A percentile compares a stretch with the other conserved stretches of the same genome.
phyloP scores from a whole-genome alignment of 139 green algal species.

The Chlorella sp. region DNA sequence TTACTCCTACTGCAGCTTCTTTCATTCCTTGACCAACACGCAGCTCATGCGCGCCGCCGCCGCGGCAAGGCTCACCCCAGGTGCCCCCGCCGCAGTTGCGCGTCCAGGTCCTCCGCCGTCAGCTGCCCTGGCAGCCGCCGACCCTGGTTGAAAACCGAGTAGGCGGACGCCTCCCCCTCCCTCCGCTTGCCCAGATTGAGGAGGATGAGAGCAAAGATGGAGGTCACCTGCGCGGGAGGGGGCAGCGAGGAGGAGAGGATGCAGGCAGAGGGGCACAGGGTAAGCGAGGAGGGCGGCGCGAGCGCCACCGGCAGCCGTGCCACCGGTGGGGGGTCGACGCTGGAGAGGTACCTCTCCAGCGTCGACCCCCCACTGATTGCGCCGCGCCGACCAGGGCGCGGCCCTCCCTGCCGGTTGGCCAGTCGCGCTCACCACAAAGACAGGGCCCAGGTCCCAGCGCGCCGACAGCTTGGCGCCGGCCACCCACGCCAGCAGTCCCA shows the following conservation, averaged over 20 bases:
- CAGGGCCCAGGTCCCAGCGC: slow-evolving; percentile 23
- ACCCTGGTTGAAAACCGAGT: slow-evolving; percentile 57
- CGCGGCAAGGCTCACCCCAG: slow-evolving; percentile 13
- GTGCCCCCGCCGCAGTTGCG: slow-evolving; percentile 36
- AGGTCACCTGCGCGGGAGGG: slow-evolving; percentile 28
- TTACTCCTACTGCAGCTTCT: no score
- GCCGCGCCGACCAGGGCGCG: not conserved
- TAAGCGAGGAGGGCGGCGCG: no score
- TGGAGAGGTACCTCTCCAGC: no score
- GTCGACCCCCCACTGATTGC: no score
- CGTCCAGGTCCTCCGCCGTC: slow-evolving; percentile 54
- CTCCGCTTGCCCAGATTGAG: slow-evolving; percentile 50
- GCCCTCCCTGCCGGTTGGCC: no score
- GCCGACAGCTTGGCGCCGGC: slow-evolving; percentile 25
- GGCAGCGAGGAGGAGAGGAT: slow-evolving; percentile 5
- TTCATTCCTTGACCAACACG: not conserved
- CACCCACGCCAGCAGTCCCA: slow-evolving; percentile 41
- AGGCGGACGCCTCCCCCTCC: slow-evolving; percentile 46
- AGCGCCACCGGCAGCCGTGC: no score
- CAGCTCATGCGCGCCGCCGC: slow-evolving; percentile 4
- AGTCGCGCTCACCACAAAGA: slow-evolving; percentile 39
- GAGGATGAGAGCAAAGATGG: slow-evolving; percentile 49
- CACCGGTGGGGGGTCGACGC: no score
- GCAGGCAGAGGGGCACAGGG: not conserved
- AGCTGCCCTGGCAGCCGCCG: slow-evolving; percentile 52